Evolutionary conservation across 345 rosid genomes (phyloP).

Genomic region (Citropsis articulata): DNA sequence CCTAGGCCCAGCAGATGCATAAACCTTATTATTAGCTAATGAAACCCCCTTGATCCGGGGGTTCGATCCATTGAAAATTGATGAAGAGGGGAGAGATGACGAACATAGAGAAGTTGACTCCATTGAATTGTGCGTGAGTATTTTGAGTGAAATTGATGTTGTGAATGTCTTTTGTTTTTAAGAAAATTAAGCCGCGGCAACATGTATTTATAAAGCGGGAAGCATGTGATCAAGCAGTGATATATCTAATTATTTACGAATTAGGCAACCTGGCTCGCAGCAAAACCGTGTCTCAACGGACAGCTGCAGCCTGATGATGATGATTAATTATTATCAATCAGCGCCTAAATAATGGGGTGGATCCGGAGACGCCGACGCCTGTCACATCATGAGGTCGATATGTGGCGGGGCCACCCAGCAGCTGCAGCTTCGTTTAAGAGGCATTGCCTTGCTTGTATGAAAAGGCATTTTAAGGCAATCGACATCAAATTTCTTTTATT

Average conservation of each 20-base stretch:
- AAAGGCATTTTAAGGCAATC: not conserved
- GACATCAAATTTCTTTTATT: no score
- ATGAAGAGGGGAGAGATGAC: not conserved
- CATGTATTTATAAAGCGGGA: not conserved
- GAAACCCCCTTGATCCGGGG: not conserved
- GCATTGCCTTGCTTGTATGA: not conserved
- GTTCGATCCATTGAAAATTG: not conserved
- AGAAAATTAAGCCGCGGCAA: not conserved
- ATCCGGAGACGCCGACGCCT: not conserved
- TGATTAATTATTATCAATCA: not conserved
- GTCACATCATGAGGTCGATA: not conserved
- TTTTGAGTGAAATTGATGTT: not conserved
- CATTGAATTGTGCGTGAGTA: not conserved
- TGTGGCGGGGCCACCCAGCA: not conserved
- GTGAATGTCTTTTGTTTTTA: not conserved
- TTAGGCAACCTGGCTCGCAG: not conserved
- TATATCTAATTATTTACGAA: not conserved
- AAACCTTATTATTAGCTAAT: not conserved
- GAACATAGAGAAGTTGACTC: not conserved
- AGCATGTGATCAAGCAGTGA: not conserved
- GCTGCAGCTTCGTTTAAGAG: not conserved
- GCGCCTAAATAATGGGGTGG: not conserved
- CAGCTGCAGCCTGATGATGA: not conserved
- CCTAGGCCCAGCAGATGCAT: not conserved
- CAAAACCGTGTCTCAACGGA: constrained; percentile 2